Percentiles rank a stretch among this genome's conserved stretches.
Conservation (phyloP, 2,329 filamentous ascomycete species). For the Penicillium occitanis region DNA sequence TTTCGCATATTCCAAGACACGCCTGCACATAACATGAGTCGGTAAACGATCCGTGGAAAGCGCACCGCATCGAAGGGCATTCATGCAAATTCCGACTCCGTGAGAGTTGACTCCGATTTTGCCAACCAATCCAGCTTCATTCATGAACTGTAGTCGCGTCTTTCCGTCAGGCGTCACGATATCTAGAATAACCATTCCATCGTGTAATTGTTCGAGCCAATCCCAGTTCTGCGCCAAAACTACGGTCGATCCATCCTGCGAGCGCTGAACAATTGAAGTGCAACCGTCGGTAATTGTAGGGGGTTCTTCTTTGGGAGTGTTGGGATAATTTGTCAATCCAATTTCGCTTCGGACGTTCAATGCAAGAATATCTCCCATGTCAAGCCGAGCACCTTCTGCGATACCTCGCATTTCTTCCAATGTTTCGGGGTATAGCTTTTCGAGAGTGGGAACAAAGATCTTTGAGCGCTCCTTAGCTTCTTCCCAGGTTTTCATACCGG, state of each 20-base stretch:
- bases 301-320: background rate
- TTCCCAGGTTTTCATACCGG: conserved; percentile 1
- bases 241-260: background rate
- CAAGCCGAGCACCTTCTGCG: background rate
- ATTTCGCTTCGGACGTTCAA: conserved; percentile 16
- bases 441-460: background rate
- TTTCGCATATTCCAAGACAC: conserved; percentile 3
- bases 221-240: conserved; percentile 17
- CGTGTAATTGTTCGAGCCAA: conserved; percentile 12
- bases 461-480: conserved; percentile 5
- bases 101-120: conserved; percentile 11
- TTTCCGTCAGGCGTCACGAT: background rate
- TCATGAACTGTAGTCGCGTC: background rate
- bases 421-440: conserved; percentile 1
- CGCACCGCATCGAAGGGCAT: conserved; percentile 13
- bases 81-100: conserved; percentile 10
- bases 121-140: conserved; percentile 10
- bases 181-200: conserved; percentile 8
- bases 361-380: conserved; percentile 3
- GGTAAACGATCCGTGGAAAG: background rate
- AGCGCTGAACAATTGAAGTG: conserved; percentile 1
- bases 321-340: conserved; percentile 10
- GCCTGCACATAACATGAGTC: conserved; percentile 5
- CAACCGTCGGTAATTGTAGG: conserved; percentile 11
- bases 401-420: conserved; percentile 15